Conservation (phyloP, 1,284 basidiomycete genomes). For the Puccinia novopanici region DNA sequence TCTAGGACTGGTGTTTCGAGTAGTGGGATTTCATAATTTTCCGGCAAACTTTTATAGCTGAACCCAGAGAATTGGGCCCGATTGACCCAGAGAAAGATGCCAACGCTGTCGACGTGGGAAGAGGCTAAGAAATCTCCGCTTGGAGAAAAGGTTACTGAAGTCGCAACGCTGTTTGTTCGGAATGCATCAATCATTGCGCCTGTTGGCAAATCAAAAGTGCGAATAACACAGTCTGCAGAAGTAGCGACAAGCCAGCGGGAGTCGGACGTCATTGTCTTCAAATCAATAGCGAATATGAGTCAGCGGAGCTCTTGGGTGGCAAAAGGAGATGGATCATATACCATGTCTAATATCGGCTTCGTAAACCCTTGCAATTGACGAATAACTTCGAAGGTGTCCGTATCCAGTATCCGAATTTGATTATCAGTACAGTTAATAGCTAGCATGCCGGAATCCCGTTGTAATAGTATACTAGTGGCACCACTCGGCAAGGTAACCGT, state of each 20-base stretch:
- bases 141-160: conserved; percentile 87
- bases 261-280: conserved; percentile 84
- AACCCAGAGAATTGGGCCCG: conserved; percentile 88
- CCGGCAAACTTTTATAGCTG: conserved; percentile 74
- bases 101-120: conserved; percentile 88
- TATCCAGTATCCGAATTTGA: conserved; percentile 79
- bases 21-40: conserved; percentile 73
- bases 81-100: conserved; percentile 95
- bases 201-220: conserved; percentile 94
- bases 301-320: background rate
- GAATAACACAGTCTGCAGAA: conserved; percentile 85
- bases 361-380: conserved; percentile 81
- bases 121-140: conserved; percentile 95
- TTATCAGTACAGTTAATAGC: conserved; percentile 83
- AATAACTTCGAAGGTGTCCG: conserved; percentile 83
- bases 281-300: background rate
- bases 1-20: conserved; percentile 79
- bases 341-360: conserved; percentile 78
- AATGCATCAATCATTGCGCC: conserved; percentile 90
- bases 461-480: conserved; percentile 72
- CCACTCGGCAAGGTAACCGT: conserved; percentile 71
- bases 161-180: conserved; percentile 82
- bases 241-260: conserved; percentile 87
- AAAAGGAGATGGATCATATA: conserved; percentile 60
- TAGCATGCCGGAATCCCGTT: conserved; percentile 83